Percentiles rank a stretch among this genome's conserved stretches.
Evolutionary conservation across 164 flowering plant species (phyloP).

Genomic region (Chimonanthus salicifolius): DNA sequence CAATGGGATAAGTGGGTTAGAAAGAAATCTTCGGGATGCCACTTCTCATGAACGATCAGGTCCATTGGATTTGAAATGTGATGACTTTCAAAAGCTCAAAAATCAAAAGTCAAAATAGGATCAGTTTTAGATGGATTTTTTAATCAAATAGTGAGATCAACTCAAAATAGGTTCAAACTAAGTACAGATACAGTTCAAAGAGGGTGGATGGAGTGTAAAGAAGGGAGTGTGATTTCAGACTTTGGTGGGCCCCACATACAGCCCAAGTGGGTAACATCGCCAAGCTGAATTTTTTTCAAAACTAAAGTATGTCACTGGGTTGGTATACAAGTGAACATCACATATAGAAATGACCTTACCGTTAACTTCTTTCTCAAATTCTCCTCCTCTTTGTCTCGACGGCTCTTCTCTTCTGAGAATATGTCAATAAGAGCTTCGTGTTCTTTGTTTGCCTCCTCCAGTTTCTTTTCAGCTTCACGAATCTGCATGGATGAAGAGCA

Average conservation of each 20-base stretch:
- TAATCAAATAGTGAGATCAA: no score
- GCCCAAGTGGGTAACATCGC: not conserved
- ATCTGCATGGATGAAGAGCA: conserved; percentile 32
- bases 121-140: no score
- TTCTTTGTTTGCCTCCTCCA: conserved; percentile 60
- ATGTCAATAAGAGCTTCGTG: conserved; percentile 67
- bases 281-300: not conserved
- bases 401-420: conserved; percentile 66
- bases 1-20: no score
- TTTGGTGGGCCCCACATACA: not conserved
- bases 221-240: not conserved
- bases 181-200: not conserved
- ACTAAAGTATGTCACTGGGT: not conserved
- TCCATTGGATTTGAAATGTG: no score
- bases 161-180: not conserved
- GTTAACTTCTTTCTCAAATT: conserved; percentile 55
- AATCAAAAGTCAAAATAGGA: no score
- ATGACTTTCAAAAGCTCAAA: no score
- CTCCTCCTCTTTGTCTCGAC: conserved; percentile 66
- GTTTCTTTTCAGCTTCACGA: conserved; percentile 30
- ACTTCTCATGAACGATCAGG: no score
- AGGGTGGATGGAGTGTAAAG: not conserved
- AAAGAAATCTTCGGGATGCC: no score
- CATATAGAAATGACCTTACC: conserved; percentile 26
- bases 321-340: not conserved